phyloP scores from a whole-genome alignment of 306 rosid genomes.

The Biancaea sappan region DNA sequence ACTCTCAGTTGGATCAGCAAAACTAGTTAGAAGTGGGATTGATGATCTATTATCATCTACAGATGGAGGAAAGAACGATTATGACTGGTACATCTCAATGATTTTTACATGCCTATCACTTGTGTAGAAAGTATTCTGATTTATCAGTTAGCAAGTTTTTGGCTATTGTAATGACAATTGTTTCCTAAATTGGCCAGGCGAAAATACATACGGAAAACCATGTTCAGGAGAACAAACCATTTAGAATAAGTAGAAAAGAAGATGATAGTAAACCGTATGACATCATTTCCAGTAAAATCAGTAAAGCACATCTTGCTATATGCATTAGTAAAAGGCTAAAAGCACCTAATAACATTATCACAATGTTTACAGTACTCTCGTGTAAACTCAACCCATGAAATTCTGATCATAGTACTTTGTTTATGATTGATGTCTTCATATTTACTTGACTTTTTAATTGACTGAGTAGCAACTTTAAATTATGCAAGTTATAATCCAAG shows the following conservation, averaged over 20 bases:
- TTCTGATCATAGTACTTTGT: conserved; percentile 20
- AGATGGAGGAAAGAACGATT: conserved; percentile 94
- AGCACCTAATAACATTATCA: neutral
- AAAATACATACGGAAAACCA: neutral
- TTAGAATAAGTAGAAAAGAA: neutral
- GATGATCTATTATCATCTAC: conserved; percentile 81
- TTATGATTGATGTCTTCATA: conserved; percentile 1
- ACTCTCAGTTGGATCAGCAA: conserved; percentile 82
- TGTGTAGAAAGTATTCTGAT: neutral
- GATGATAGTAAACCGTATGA: neutral
- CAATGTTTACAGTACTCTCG: neutral
- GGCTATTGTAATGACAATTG: neutral
- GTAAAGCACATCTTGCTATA: neutral
- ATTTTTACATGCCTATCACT: neutral
- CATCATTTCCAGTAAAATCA: neutral
- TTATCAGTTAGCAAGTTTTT: neutral
- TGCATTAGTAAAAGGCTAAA: neutral
- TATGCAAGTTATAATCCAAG: neutral
- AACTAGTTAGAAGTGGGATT: conserved; percentile 62
- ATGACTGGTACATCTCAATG: conserved; percentile 66
- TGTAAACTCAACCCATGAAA: neutral
- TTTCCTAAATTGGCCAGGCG: neutral
- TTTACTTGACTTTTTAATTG: conserved; percentile 10
- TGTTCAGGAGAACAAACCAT: neutral
- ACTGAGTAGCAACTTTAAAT: neutral